Evolutionary conservation across 2,329 filamentous ascomycete genomes (phyloP).

Genomic region (Hymenoscyphus fraxineus): DNA sequence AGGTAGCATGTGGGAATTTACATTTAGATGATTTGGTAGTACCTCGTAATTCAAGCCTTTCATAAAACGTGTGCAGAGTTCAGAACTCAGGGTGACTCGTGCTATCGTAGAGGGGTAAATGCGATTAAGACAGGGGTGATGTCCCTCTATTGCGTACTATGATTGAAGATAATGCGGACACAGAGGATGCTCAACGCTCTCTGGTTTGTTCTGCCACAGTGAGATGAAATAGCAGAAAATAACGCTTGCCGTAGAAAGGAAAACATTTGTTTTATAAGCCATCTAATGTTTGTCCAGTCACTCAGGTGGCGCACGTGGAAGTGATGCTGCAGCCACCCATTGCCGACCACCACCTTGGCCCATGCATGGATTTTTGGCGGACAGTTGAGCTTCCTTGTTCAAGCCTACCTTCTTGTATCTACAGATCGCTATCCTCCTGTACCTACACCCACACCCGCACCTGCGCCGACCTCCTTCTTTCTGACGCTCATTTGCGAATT

Average conservation of each 20-base stretch:
- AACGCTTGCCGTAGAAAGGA: too few relatives aligned
- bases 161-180: too few relatives aligned
- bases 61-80: neutral
- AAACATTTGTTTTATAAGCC: too few relatives aligned
- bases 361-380: neutral
- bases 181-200: too few relatives aligned
- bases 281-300: too few relatives aligned
- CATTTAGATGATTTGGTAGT: conserved; percentile 1
- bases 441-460: neutral
- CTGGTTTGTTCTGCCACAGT: neutral
- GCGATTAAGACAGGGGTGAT: neutral
- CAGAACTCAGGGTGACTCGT: neutral
- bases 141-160: too few relatives aligned
- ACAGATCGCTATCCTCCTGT: neutral
- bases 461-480: neutral
- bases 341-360: neutral
- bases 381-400: neutral
- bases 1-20: neutral
- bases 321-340: neutral
- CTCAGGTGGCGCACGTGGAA: neutral
- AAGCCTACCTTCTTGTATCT: neutral
- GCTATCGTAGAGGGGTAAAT: neutral
- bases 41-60: neutral
- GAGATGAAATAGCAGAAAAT: neutral
- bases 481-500: neutral